Conservation (phyloP, 179 eudicot species). For the Gypsophila paniculata region DNA sequence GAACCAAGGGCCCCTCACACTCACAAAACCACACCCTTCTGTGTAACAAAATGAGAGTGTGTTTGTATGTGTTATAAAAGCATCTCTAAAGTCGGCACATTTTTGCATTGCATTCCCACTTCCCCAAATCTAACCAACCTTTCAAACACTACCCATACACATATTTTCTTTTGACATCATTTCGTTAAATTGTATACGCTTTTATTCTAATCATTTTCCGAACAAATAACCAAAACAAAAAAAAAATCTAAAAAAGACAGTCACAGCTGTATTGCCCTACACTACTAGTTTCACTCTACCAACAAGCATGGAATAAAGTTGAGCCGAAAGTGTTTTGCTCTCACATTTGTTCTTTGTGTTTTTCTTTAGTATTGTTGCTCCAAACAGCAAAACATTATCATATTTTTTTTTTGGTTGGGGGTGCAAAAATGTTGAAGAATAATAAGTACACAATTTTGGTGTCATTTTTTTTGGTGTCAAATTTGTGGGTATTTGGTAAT, state of each 20-base stretch:
- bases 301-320: conserved; percentile 42
- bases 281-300: conserved; percentile 20
- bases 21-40: too few relatives aligned
- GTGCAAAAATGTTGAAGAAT: conserved; percentile 21
- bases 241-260: conserved; percentile 12
- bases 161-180: too few relatives aligned
- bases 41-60: too few relatives aligned
- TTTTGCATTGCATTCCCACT: conserved; percentile 17
- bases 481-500: conserved; percentile 21
- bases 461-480: conserved; percentile 29
- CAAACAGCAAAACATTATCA: conserved; percentile 25
- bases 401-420: conserved; percentile 3
- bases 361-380: conserved; percentile 28
- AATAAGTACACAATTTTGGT: conserved; percentile 21
- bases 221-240: neutral
- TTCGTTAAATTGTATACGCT: too few relatives aligned
- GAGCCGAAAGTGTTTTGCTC: conserved; percentile 22
- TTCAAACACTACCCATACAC: too few relatives aligned
- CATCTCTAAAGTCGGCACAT: conserved; percentile 20
- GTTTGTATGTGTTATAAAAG: neutral
- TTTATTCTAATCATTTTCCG: too few relatives aligned
- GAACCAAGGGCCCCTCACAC: too few relatives aligned
- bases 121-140: neutral
- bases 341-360: neutral
- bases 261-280: conserved; percentile 47